Percentiles rank a stretch among this genome's conserved stretches.
phyloP scores from a whole-genome alignment of 2,329 filamentous ascomycete genomes.

The Plectosphaerella plurivora region DNA sequence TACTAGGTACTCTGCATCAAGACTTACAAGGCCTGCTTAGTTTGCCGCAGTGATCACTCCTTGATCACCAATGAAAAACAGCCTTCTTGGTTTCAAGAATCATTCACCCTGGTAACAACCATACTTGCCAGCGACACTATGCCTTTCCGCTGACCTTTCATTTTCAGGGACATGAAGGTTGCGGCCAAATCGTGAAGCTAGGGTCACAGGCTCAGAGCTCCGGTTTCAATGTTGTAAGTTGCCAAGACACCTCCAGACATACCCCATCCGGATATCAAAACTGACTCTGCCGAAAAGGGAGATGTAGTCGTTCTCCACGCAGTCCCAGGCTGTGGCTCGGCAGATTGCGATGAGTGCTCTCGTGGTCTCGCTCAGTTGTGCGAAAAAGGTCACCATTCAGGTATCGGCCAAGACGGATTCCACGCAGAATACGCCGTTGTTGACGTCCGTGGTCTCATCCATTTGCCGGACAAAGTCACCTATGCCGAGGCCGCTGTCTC shows the following conservation, averaged over 20 bases:
- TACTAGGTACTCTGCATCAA: background rate
- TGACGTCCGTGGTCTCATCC: slow-evolving; percentile 15
- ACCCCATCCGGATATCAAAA: background rate
- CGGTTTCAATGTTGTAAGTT: slow-evolving; percentile 11
- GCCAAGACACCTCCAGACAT: background rate
- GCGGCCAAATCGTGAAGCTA: slow-evolving; percentile 16
- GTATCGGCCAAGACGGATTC: slow-evolving; percentile 37
- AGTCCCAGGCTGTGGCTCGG: slow-evolving; percentile 24
- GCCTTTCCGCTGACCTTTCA: background rate
- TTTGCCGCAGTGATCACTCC: slow-evolving; percentile 27
- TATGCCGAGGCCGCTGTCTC: slow-evolving; percentile 29
- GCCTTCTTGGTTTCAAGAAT: slow-evolving; percentile 21
- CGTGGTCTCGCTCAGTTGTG: slow-evolving; percentile 31
- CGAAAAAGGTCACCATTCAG: slow-evolving; percentile 31
- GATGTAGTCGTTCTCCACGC: slow-evolving; percentile 24
- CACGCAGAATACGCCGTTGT: slow-evolving; percentile 33
- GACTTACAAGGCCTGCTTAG: slow-evolving; percentile 4
- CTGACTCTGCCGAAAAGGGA: slow-evolving; percentile 10
- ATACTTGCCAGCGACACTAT: too few relatives aligned
- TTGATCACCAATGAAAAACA: slow-evolving; percentile 21
- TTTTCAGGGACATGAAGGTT: slow-evolving; percentile 18
- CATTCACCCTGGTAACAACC: slow-evolving; percentile 16
- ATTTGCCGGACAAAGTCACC: slow-evolving; percentile 13
- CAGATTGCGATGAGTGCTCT: slow-evolving; percentile 30
- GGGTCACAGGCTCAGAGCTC: slow-evolving; percentile 11